Conservation (phyloP, 352 stramenopile species). For the Phytophthora citrophthora region DNA sequence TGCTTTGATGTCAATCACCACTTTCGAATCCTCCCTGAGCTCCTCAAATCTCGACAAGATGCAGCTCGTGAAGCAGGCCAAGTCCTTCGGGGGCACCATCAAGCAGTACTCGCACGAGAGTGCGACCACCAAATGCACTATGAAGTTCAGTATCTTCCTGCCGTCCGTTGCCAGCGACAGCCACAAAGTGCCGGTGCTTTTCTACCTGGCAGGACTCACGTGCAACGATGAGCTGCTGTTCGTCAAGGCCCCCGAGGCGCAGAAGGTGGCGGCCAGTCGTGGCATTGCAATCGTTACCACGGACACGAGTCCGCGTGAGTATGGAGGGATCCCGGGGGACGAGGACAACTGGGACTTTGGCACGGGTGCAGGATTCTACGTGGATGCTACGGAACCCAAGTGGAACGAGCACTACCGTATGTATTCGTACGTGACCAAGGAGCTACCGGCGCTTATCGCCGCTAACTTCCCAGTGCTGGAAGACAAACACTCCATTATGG, state of each 20-base stretch:
- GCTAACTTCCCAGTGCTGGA: conserved; percentile 87
- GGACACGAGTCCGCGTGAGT: conserved; percentile 95
- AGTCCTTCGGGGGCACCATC: conserved; percentile 79
- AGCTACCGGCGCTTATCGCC: conserved; percentile 92
- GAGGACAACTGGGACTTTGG: conserved; percentile 98
- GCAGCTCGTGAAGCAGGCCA: conserved; percentile 79
- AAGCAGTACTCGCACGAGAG: conserved; percentile 90
- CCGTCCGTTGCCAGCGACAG: conserved; percentile 65
- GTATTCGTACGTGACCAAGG: conserved; percentile 97
- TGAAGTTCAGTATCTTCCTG: conserved; percentile 93
- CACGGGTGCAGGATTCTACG: conserved; percentile 97
- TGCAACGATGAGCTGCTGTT: conserved; percentile 97
- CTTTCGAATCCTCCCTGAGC: conserved; percentile 3
- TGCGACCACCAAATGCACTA: conserved; percentile 79
- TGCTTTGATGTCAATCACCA: too few relatives aligned
- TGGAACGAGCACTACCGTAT: conserved; percentile 97
- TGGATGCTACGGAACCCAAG: conserved; percentile 95
- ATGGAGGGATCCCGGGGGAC: conserved; percentile 90
- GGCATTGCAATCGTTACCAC: conserved; percentile 95
- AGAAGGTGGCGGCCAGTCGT: conserved; percentile 88
- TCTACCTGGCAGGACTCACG: conserved; percentile 97
- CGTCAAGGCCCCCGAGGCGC: conserved; percentile 93
- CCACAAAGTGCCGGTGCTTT: conserved; percentile 89
- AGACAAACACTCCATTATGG: conserved; percentile 91
- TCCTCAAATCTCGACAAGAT: conserved; percentile 30